Conservation (phyloP, 2,329 filamentous ascomycete species). For the Pseudogymnoascus sp. region DNA sequence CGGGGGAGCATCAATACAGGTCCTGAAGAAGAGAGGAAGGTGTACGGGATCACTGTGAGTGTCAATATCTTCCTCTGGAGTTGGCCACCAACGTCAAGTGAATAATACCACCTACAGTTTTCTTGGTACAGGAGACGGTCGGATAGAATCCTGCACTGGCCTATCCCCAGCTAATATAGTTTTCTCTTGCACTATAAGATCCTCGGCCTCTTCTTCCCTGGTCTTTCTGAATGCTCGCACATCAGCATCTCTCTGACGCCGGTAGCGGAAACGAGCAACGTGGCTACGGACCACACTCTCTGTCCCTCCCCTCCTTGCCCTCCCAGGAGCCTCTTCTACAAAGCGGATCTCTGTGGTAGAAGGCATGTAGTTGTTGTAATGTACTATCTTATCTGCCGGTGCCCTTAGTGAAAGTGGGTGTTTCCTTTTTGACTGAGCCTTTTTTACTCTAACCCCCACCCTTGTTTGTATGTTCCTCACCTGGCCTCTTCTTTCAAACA, state of each 20-base stretch:
- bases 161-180: neutral
- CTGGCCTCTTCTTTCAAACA: too few relatives aligned
- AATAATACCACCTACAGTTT: neutral
- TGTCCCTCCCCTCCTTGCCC: neutral
- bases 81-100: neutral
- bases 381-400: neutral
- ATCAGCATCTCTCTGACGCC: neutral
- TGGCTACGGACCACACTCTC: conserved; percentile 2
- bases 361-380: neutral
- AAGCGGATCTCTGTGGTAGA: neutral
- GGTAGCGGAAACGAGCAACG: conserved; percentile 1
- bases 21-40: neutral
- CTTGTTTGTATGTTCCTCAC: neutral
- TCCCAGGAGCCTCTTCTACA: neutral
- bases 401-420: neutral
- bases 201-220: neutral
- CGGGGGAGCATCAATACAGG: conserved; percentile 2
- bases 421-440: neutral
- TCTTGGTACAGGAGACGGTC: neutral
- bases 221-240: neutral
- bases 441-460: neutral
- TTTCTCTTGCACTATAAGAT: neutral
- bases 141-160: neutral
- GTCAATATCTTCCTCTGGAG: neutral
- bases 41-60: conserved; percentile 3